Conservation (phyloP, 148 eudicot species). For the Camellia sinensis region DNA sequence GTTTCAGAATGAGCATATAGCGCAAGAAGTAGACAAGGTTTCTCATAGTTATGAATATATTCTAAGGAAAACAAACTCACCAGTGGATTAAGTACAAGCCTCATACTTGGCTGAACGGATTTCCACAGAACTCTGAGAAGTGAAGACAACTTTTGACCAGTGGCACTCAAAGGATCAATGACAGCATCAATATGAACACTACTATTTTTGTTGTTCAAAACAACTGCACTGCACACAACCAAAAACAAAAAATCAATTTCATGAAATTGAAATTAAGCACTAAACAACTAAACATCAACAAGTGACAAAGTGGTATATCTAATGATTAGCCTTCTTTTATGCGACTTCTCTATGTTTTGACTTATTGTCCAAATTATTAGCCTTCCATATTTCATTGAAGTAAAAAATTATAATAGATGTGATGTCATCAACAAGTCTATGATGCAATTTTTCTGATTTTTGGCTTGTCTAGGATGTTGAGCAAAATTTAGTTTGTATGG, state of each 20-base stretch:
- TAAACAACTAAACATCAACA: neutral
- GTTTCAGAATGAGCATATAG: neutral
- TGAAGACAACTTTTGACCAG: slow-evolving; percentile 87
- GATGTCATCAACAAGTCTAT: neutral
- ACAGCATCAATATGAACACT: slow-evolving; percentile 95
- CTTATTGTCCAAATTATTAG: neutral
- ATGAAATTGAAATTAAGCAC: neutral
- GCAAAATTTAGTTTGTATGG: neutral
- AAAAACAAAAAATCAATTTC: slow-evolving; percentile 3
- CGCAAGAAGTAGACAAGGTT: neutral
- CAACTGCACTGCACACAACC: slow-evolving; percentile 66
- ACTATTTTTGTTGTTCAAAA: slow-evolving; percentile 56
- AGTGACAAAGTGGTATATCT: neutral
- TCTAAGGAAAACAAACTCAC: slow-evolving; percentile 40
- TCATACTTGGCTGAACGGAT: slow-evolving; percentile 83
- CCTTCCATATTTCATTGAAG: neutral
- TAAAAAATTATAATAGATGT: too few relatives aligned
- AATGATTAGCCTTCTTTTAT: neutral
- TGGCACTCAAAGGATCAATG: slow-evolving; percentile 86
- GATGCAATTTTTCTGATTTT: neutral
- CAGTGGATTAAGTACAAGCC: slow-evolving; percentile 91
- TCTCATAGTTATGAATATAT: neutral
- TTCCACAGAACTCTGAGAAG: slow-evolving; percentile 70
- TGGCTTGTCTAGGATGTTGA: slow-evolving; percentile 6
- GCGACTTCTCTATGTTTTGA: neutral